These are phyloP conservation scores for Trametes sp. DNA, from an alignment of 1,284 basidiomycete species.

Conservation along the genomic window DNA sequence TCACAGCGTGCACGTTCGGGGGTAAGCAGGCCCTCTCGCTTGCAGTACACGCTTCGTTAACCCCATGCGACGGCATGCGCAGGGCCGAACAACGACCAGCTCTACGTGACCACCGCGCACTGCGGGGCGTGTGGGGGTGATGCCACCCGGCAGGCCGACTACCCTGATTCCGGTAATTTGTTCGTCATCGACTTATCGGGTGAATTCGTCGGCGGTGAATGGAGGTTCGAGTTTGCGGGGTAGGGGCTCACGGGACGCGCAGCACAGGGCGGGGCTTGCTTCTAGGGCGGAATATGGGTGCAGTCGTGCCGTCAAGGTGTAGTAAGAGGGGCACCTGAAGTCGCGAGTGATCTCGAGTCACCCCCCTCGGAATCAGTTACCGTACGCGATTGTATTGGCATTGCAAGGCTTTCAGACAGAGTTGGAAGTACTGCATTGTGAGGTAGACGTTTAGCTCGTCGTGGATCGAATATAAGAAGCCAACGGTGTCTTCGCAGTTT, in stretches of 20 bases:
- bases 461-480: not conserved
- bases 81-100: constrained; percentile 68
- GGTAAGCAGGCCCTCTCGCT: constrained; percentile 46
- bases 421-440: not conserved
- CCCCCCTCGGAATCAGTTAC: not conserved
- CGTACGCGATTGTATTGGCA: not conserved
- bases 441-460: not conserved
- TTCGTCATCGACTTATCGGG: constrained; percentile 69
- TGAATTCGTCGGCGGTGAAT: constrained; percentile 53
- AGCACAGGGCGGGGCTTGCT: constrained; percentile 9
- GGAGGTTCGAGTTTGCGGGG: constrained; percentile 48
- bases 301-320: constrained; percentile 9
- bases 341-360: not conserved
- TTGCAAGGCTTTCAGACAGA: not conserved
- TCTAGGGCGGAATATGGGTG: constrained; percentile 19
- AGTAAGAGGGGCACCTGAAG: not conserved
- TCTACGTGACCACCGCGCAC: constrained; percentile 74
- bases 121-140: constrained; percentile 65
- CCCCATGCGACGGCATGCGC: constrained; percentile 5
- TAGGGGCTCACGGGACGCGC: constrained; percentile 27
- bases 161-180: constrained; percentile 69
- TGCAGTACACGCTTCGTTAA: constrained; percentile 11
- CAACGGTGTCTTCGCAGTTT: not conserved
- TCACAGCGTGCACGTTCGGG: constrained; percentile 76
- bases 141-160: constrained; percentile 54